These are phyloP conservation scores for Yarrowia yakushimensis DNA, from an alignment of 805 yeast species.

Conservation along the genomic window DNA sequence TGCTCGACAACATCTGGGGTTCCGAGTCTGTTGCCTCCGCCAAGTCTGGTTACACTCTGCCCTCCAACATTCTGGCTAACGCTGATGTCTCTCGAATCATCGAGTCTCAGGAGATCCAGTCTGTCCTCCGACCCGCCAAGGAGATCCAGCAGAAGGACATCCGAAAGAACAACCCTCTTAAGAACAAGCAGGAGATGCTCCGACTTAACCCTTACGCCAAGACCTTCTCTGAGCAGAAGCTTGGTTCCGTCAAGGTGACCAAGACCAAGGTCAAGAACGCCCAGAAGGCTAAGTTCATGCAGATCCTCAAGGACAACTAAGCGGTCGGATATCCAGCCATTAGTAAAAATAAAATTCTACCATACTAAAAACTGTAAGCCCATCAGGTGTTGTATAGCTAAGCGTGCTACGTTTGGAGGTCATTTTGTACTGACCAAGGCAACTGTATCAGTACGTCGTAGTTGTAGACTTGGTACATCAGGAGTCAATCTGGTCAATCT, in stretches of 20 bases:
- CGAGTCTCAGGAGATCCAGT: constrained; percentile 98
- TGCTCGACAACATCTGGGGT: constrained; percentile 96
- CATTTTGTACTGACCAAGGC: too few species aligned
- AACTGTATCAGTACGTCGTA: too few species aligned
- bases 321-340: not conserved
- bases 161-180: constrained; percentile 98
- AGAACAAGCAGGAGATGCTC: constrained; percentile 97
- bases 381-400: too few species aligned
- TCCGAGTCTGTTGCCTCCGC: constrained; percentile 74
- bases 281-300: constrained; percentile 30
- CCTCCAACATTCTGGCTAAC: constrained; percentile 90
- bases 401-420: too few species aligned
- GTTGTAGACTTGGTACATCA: too few species aligned
- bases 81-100: constrained; percentile 95
- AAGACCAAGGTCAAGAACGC: constrained; percentile 45
- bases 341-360: not conserved
- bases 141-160: constrained; percentile 92
- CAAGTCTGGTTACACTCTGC: constrained; percentile 88
- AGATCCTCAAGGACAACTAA: constrained; percentile 25
- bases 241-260: constrained; percentile 77
- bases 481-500: too few species aligned
- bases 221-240: constrained; percentile 89
- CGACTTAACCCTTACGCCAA: constrained; percentile 99
- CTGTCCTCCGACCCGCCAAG: constrained; percentile 95
- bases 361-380: too few species aligned